Evolutionary conservation across 2,329 filamentous ascomycete species (phyloP).

Genomic region (Drechslerella coelobrocha): DNA sequence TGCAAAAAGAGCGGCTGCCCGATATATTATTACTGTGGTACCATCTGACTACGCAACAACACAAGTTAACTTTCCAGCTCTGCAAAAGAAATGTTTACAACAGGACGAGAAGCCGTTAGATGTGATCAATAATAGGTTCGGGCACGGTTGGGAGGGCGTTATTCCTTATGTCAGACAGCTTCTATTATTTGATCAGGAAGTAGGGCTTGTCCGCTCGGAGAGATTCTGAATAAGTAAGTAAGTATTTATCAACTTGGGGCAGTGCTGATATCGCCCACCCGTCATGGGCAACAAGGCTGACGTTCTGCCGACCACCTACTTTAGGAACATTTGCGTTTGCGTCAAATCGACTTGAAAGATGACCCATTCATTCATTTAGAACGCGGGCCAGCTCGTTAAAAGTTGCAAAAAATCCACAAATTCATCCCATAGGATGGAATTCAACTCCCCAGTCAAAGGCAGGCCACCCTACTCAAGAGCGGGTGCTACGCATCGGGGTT

Average conservation of each 20-base stretch:
- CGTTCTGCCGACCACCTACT: neutral
- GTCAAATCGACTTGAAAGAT: slow-evolving; percentile 4
- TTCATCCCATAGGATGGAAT: neutral
- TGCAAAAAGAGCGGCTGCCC: slow-evolving; percentile 24
- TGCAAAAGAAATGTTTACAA: slow-evolving; percentile 32
- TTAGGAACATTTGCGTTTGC: neutral
- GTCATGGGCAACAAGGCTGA: slow-evolving; percentile 38
- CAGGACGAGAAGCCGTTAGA: slow-evolving; percentile 29
- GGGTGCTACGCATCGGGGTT: too few relatives aligned
- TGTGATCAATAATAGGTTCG: slow-evolving; percentile 46
- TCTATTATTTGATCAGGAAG: slow-evolving; percentile 36
- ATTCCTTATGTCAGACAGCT: slow-evolving; percentile 42
- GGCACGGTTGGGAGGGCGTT: slow-evolving; percentile 27
- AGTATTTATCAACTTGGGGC: slow-evolving; percentile 39
- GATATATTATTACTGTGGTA: slow-evolving; percentile 14
- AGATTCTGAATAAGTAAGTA: slow-evolving; percentile 29
- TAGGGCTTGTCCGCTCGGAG: slow-evolving; percentile 19
- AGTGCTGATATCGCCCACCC: slow-evolving; percentile 26
- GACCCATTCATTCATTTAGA: slow-evolving; percentile 4
- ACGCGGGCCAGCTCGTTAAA: neutral
- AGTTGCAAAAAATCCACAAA: neutral
- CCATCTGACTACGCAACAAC: slow-evolving; percentile 46
- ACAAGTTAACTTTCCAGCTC: slow-evolving; percentile 10
- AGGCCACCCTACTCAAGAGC: neutral
- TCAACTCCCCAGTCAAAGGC: neutral